A percentile compares a stretch with the other conserved stretches of the same genome.
phyloP scores from a whole-genome alignment of 2,329 filamentous ascomycete species.

The Verticillium nonalfalfae region DNA sequence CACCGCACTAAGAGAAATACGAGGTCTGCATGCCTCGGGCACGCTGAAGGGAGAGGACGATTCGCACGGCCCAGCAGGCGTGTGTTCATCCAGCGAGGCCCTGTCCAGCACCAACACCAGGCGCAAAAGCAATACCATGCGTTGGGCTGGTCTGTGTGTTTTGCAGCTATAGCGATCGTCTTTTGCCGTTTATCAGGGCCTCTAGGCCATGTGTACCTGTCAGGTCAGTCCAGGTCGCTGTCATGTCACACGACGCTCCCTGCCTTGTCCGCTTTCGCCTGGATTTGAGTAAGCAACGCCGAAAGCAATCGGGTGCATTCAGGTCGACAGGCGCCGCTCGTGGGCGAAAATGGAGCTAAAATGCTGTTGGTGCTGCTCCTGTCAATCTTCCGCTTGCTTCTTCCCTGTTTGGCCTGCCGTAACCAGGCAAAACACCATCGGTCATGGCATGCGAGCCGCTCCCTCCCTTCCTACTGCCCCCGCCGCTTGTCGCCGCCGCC shows the following conservation, averaged over 20 bases:
- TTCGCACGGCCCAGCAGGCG: background rate
- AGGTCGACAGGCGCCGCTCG: background rate
- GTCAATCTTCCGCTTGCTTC: background rate
- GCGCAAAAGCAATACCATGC: background rate
- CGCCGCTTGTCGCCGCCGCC: background rate
- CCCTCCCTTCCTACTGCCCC: background rate
- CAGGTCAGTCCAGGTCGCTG: background rate
- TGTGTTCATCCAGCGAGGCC: background rate
- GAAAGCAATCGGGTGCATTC: background rate
- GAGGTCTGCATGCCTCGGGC: no score
- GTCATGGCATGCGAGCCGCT: background rate
- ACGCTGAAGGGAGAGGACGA: background rate
- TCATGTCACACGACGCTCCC: background rate
- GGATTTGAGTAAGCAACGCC: background rate
- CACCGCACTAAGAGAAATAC: background rate
- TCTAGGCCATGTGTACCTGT: background rate
- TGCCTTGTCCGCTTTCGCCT: background rate
- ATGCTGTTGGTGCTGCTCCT: background rate
- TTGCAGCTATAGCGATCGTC: background rate
- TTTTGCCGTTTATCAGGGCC: background rate
- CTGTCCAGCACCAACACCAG: background rate
- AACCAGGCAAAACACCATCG: background rate
- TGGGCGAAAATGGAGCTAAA: background rate
- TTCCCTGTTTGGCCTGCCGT: background rate
- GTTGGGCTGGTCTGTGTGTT: background rate